Evolutionary conservation across 148 eudicot genomes (phyloP).

Genomic region (Diospyros kaki): DNA sequence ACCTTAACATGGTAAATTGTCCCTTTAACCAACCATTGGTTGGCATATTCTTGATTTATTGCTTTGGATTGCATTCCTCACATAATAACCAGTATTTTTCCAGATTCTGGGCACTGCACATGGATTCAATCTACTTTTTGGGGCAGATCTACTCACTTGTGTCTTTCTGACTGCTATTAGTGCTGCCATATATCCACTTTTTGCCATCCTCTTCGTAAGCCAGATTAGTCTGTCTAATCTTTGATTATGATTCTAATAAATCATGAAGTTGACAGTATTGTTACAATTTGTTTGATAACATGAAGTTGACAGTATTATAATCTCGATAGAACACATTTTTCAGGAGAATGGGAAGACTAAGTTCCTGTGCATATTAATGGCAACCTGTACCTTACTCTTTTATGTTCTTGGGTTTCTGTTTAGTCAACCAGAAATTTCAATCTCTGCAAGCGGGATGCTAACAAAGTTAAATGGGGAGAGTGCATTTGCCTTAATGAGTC

Average conservation of each 20-base stretch:
- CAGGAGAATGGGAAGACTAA: slow-evolving; percentile 68
- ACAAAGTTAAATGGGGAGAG: slow-evolving; percentile 80
- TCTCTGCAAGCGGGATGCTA: slow-evolving; percentile 48
- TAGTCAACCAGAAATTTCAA: slow-evolving; percentile 59
- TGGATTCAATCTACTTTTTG: slow-evolving; percentile 67
- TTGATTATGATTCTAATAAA: background rate
- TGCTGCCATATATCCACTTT: slow-evolving; percentile 64
- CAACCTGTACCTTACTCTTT: slow-evolving; percentile 39
- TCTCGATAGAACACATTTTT: slow-evolving; percentile 10
- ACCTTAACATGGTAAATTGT: slow-evolving; percentile 72
- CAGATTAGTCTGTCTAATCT: background rate
- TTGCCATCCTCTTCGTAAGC: slow-evolving; percentile 64
- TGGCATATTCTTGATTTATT: background rate
- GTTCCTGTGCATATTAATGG: slow-evolving; percentile 46
- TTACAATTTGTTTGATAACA: background rate
- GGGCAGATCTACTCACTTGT: slow-evolving; percentile 62
- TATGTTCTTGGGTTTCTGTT: slow-evolving; percentile 60
- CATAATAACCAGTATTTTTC: slow-evolving; percentile 16
- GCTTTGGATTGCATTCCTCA: slow-evolving; percentile 1
- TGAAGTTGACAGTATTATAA: slow-evolving; percentile 7
- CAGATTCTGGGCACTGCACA: slow-evolving; percentile 92
- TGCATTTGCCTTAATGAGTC: slow-evolving; percentile 80
- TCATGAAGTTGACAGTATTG: background rate
- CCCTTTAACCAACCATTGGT: background rate
- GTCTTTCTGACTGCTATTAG: slow-evolving; percentile 62